A percentile compares a stretch with the other conserved stretches of the same genome.
phyloP scores from a whole-genome alignment of 2,329 filamentous ascomycete species.

The Geoglossum cookeanum region DNA sequence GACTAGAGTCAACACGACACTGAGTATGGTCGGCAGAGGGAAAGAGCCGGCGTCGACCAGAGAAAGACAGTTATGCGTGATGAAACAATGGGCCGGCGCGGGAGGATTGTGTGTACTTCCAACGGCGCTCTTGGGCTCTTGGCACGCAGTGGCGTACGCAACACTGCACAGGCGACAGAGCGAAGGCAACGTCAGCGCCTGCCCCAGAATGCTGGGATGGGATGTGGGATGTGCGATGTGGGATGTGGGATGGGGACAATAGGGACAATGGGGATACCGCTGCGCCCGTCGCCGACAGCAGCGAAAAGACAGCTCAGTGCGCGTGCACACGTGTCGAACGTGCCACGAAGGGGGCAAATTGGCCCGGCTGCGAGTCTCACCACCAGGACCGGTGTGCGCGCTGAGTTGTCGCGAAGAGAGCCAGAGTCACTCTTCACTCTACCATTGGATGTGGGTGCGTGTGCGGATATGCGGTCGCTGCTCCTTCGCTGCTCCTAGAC shows the following conservation, averaged over 20 bases:
- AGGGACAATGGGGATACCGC: neutral
- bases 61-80: constrained; percentile 1
- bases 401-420: neutral
- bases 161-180: neutral
- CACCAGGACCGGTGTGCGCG: neutral
- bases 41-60: neutral
- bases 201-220: neutral
- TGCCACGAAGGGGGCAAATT: neutral
- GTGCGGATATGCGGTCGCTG: too few species aligned
- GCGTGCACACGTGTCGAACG: constrained; percentile 1
- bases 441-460: neutral
- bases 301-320: neutral
- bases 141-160: neutral
- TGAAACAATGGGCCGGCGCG: neutral
- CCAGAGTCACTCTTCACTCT: neutral
- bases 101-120: neutral
- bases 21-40: neutral
- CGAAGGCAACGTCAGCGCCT: constrained; percentile 1
- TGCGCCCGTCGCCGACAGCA: neutral
- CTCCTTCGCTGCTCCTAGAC: neutral
- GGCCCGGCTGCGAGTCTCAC: neutral
- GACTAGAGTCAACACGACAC: neutral
- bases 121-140: neutral
- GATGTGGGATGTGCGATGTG: too few species aligned
- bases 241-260: too few species aligned